Percentiles rank a stretch among this genome's conserved stretches.
These are phyloP conservation scores for Litchi chinensis DNA, from an alignment of 345 rosid genomes.

Conservation along the genomic window DNA sequence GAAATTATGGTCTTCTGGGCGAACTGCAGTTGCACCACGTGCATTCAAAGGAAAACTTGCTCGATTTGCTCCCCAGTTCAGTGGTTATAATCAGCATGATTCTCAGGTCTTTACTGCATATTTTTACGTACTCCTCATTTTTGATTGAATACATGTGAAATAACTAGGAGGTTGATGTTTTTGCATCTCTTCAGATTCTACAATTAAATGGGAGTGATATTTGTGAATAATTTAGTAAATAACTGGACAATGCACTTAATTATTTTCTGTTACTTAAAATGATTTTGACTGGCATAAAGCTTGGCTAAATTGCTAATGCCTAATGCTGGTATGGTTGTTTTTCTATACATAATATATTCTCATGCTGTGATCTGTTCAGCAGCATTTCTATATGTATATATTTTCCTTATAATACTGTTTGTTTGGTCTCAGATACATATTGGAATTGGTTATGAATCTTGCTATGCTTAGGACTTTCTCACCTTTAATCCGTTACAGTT, in stretches of 20 bases:
- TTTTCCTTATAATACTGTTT: background rate
- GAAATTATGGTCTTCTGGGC: slow-evolving; percentile 81
- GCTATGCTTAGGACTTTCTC: background rate
- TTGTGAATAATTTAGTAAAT: background rate
- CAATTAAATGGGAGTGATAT: background rate
- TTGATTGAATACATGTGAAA: background rate
- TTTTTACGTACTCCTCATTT: slow-evolving; percentile 1
- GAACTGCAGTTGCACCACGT: slow-evolving; percentile 67
- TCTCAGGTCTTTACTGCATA: slow-evolving; percentile 67
- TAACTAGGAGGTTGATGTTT: background rate
- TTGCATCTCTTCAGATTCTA: background rate
- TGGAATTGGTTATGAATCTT: background rate
- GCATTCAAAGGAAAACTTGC: slow-evolving; percentile 79
- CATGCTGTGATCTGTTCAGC: background rate
- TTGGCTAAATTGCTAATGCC: background rate
- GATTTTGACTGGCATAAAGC: background rate
- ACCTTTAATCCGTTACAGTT: background rate
- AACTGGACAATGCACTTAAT: background rate
- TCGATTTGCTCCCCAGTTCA: slow-evolving; percentile 93
- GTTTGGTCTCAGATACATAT: background rate
- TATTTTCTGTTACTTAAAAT: background rate
- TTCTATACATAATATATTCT: background rate
- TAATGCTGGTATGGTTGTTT: background rate
- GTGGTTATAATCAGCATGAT: slow-evolving; percentile 98
- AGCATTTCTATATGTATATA: background rate